Evolutionary conservation across 768 basidiomycete genomes (phyloP), one percentile per base, ranked within the genome.

Genomic region (Cantharellus anzutake): DNA sequence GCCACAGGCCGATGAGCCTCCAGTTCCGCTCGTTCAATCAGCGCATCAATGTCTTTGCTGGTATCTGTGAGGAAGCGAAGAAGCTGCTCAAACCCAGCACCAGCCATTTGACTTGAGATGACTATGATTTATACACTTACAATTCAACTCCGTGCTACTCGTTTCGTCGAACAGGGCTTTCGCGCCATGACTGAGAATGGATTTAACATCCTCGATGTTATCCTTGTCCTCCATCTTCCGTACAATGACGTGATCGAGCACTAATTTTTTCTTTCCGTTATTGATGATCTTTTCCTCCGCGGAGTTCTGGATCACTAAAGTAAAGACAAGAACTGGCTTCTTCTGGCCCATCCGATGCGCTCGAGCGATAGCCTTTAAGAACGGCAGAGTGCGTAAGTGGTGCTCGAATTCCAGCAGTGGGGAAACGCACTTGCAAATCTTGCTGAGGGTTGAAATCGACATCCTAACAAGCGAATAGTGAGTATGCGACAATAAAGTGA

Each of bases 361-460:
- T 57, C 96, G 82, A 29, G 93, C 83, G 60, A 99, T 97, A 41
- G 96, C 96, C 84, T 97, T 66, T 2, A 62, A 58, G n/a, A 61
- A 42, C 57, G 44, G 44, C 44, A 29, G 29, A 48, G 29, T 11
- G 44, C 29, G 11, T 11, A 29, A 48, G 44, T 48, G 29, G 44
- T 3, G 59, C 51, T 16, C 57, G 16, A 5, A 37, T 20, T 42
- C 42, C 42, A 35, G 51, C 44, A 14, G 42, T 34, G 2, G 29
- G 35, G n/a, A 39, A n/a, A 67, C 80, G 62, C 69, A 88, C 89
- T 79, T 94, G 91, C 56, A 93, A 74, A 71, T 93, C 91, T 86
- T 66, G 86, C 71, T 96, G 91, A n/a, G 94, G 94, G 67, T 99
- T 99, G 70, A 92, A 99, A 72, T 99, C 96, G 0, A 92, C 91